Evolutionary conservation across 192 early-diverging fungal genomes (phyloP).

Genomic region (Polychytrium aggregatum): DNA sequence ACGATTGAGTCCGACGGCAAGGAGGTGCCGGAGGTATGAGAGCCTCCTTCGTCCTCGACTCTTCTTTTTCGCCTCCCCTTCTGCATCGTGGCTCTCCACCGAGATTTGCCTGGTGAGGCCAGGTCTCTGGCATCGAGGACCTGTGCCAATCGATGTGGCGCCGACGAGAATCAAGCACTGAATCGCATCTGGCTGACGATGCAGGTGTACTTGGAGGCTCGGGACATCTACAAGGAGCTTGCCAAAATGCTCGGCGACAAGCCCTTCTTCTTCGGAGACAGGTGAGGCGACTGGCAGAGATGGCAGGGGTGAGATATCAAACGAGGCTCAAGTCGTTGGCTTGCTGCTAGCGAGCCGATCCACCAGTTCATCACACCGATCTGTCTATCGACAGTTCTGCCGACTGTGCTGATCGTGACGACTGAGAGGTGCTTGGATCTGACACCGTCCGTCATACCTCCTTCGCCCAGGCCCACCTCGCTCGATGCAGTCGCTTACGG

Average conservation of each 20-base stretch:
- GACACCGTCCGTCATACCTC: not conserved
- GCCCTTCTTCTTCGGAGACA: conserved; percentile 71
- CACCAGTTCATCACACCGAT: not conserved
- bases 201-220: conserved; percentile 62
- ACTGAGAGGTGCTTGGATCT: no score
- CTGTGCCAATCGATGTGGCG: no score
- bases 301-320: not conserved
- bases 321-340: no score
- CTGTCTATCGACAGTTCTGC: no score
- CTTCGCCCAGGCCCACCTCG: conserved; percentile 40
- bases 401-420: no score
- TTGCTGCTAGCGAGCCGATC: not conserved
- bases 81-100: no score
- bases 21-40: conserved; percentile 6
- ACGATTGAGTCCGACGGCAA: conserved; percentile 7
- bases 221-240: conserved; percentile 54
- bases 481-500: conserved; percentile 77
- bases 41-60: no score
- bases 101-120: no score
- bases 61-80: no score
- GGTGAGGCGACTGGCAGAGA: conserved; percentile 20
- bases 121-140: no score
- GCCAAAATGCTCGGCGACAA: conserved; percentile 62
- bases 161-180: no score
- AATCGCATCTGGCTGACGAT: no score